phyloP scores from a whole-genome alignment of 805 yeast genomes.

The Zygotorulaspora sp. region DNA sequence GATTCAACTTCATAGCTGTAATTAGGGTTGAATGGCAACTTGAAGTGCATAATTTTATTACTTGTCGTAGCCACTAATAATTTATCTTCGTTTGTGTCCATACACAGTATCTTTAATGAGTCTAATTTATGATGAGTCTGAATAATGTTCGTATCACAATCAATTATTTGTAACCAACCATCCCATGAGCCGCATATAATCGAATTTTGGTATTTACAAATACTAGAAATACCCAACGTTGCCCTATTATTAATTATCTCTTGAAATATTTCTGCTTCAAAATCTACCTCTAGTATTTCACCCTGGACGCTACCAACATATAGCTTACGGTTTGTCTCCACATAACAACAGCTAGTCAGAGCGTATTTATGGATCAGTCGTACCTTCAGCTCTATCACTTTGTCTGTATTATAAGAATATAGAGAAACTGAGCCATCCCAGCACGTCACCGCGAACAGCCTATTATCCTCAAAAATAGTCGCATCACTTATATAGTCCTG shows the following conservation, averaged over 20 bases:
- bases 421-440: constrained; percentile 54
- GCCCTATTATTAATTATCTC: constrained; percentile 35
- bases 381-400: constrained; percentile 5
- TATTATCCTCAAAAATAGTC: constrained; percentile 21
- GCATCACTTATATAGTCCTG: constrained; percentile 30
- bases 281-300: constrained; percentile 46
- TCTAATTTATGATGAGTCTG: constrained; percentile 10
- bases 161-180: constrained; percentile 45
- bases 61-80: constrained; percentile 53
- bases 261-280: constrained; percentile 39
- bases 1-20: constrained; percentile 39
- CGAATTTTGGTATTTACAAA: constrained; percentile 29
- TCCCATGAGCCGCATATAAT: constrained; percentile 60
- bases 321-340: constrained; percentile 30
- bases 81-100: constrained; percentile 49
- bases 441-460: constrained; percentile 46
- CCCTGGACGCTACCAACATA: constrained; percentile 55
- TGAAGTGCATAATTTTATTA: constrained; percentile 40
- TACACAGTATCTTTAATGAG: constrained; percentile 40
- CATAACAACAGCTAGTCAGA: constrained; percentile 20
- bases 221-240: constrained; percentile 38
- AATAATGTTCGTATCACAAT: constrained; percentile 34
- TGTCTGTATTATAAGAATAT: constrained; percentile 36
- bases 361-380: constrained; percentile 8
- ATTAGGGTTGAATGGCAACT: constrained; percentile 14